Conservation (phyloP, 148 eudicot genomes). For the Limonium bicolor region DNA sequence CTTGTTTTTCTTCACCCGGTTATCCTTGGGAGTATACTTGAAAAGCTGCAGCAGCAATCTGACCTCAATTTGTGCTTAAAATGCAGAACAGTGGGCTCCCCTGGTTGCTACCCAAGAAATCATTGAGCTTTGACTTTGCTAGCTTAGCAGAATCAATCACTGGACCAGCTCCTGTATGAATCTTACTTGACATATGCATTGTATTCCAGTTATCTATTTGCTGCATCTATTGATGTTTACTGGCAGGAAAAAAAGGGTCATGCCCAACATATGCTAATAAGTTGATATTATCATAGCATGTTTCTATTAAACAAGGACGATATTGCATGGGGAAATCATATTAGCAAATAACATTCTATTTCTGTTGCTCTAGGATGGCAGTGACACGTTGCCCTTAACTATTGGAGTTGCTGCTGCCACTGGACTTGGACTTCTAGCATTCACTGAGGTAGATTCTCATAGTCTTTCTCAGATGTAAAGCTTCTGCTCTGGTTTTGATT, state of each 20-base stretch:
- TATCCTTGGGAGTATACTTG: no score
- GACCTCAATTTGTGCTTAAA: neutral
- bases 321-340: neutral
- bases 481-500: neutral
- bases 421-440: slow-evolving; percentile 59
- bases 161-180: slow-evolving; percentile 38
- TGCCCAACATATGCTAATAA: no score
- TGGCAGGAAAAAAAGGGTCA: no score
- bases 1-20: neutral
- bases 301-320: no score
- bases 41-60: no score
- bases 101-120: slow-evolving; percentile 70
- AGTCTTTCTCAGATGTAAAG: neutral
- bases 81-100: slow-evolving; percentile 96
- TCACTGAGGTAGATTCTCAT: slow-evolving; percentile 49
- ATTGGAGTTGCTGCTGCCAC: slow-evolving; percentile 73
- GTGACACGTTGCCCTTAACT: slow-evolving; percentile 32
- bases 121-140: slow-evolving; percentile 47
- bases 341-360: neutral
- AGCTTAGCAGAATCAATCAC: slow-evolving; percentile 40
- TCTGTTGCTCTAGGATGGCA: slow-evolving; percentile 37
- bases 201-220: no score
- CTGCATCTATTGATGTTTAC: no score
- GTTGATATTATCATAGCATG: no score
- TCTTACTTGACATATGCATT: no score